Evolutionary conservation across 345 rosid species (phyloP), one percentile per base, ranked within the genome.

Genomic region (Salix dunnii): DNA sequence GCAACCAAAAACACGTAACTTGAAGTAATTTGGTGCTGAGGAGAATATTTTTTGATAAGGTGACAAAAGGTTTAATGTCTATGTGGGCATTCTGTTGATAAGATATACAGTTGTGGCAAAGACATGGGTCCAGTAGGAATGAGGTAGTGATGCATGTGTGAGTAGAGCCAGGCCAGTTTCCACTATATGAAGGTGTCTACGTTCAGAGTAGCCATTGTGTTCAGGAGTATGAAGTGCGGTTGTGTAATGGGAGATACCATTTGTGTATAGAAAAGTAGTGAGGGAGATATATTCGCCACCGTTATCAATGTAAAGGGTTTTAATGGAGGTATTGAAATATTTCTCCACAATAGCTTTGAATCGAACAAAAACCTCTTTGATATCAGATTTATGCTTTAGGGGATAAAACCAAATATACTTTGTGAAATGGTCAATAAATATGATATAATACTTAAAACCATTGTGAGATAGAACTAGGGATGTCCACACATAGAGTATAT

Each of bases 71-170:
- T 49, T 49, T 18, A 49, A 5, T 17, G n/a, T 2, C 1, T 2
- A 9, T 5, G 8, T 49, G 0, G 3, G 55, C 9, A 18, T 5
- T 17, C 9, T 6, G 5, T 49, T 49, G 0, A 18, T 49, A 9
- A 49, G n/a, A 5, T 18, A 49, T 0, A 49, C 3, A 2, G 21
- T 1, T 5, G n/a, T 49, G 9, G 2, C 0, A 49, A 49, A 49
- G 0, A 3, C 1, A 5, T 18, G 5, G 1, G n/a, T 2, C 3
- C 1, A 49, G 8, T 49, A 49, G 8, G 0, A 1, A 0, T 2
- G 2, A 7, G 2, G 55, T 2, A 18, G 0, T 0, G n/a, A 1
- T 1, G n/a, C 9, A 3, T 49, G 55, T 4, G 3, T 17, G 0
- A 49, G 55, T 18, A 1, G 5, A 18, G n/a, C n/a, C 0, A 49